Conservation (phyloP, 805 yeast species). For the Myxozyma kluyveri region DNA sequence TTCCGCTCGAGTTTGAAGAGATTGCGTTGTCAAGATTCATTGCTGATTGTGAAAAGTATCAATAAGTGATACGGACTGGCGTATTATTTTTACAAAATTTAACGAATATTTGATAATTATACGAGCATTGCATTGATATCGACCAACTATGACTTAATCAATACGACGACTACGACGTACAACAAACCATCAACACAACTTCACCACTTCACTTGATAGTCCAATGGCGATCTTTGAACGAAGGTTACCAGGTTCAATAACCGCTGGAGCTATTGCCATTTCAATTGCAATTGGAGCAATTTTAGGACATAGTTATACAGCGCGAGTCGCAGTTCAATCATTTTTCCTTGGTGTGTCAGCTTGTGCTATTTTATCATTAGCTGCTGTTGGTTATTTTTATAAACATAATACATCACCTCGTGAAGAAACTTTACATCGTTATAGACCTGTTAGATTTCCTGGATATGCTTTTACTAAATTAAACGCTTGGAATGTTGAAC, state of each 20-base stretch:
- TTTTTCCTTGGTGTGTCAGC: conserved; percentile 14
- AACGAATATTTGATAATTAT: too few relatives aligned
- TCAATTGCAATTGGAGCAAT: conserved; percentile 12
- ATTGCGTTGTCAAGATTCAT: too few relatives aligned
- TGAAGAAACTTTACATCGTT: conserved; percentile 8
- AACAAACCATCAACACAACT: too few relatives aligned
- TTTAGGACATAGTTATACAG: conserved; percentile 19
- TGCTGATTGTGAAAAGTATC: too few relatives aligned
- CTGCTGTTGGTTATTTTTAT: conserved; percentile 27
- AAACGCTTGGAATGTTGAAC: conserved; percentile 15
- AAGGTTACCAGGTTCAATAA: conserved; percentile 2
- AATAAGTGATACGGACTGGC: too few relatives aligned
- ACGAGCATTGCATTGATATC: too few relatives aligned
- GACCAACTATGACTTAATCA: too few relatives aligned
- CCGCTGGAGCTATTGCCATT: conserved; percentile 5
- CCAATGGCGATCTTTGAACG: too few relatives aligned
- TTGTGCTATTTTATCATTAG: conserved; percentile 20
- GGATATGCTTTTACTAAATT: conserved; percentile 25
- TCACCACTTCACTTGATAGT: too few relatives aligned
- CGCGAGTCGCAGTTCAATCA: conserved; percentile 19
- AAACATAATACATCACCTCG: conserved; percentile 20
- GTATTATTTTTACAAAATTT: too few relatives aligned
- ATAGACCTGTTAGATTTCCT: conserved; percentile 23
- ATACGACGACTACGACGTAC: too few relatives aligned
- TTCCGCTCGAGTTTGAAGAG: too few relatives aligned